Percentiles rank a stretch among this genome's conserved stretches.
phyloP scores from a whole-genome alignment of 129 eudicot species.

The Sambucus nigra region DNA sequence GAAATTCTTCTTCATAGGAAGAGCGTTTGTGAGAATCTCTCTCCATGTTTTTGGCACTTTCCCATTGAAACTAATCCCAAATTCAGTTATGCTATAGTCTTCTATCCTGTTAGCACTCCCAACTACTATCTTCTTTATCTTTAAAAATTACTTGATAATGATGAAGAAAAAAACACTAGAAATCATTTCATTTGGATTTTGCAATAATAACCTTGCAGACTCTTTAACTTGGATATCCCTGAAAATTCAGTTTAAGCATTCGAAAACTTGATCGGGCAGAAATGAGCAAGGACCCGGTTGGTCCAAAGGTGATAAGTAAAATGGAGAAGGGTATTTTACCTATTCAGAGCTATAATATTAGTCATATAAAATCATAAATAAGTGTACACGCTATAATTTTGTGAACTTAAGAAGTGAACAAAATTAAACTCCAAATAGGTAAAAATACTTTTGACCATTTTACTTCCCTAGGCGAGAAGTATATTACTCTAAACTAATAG shows the following conservation, averaged over 20 bases:
- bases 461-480: no score
- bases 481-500: no score
- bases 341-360: no score
- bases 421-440: no score
- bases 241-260: no score
- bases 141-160: conserved; percentile 30
- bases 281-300: background rate
- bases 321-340: no score
- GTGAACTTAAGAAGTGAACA: no score
- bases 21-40: conserved; percentile 51
- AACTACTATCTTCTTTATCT: conserved; percentile 41
- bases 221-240: conserved; percentile 36
- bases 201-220: conserved; percentile 45
- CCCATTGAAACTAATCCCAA: conserved; percentile 60
- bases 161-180: conserved; percentile 17
- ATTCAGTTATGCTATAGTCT: conserved; percentile 31
- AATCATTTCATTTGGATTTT: conserved; percentile 26
- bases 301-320: no score
- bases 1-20: conserved; percentile 49
- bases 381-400: no score
- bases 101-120: conserved; percentile 43
- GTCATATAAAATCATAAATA: no score
- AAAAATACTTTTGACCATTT: no score
- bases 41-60: conserved; percentile 85
- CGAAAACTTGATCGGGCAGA: background rate